These are phyloP conservation scores for Oemleria cerasiformis DNA, from an alignment of 306 rosid genomes.

Conservation along the genomic window DNA sequence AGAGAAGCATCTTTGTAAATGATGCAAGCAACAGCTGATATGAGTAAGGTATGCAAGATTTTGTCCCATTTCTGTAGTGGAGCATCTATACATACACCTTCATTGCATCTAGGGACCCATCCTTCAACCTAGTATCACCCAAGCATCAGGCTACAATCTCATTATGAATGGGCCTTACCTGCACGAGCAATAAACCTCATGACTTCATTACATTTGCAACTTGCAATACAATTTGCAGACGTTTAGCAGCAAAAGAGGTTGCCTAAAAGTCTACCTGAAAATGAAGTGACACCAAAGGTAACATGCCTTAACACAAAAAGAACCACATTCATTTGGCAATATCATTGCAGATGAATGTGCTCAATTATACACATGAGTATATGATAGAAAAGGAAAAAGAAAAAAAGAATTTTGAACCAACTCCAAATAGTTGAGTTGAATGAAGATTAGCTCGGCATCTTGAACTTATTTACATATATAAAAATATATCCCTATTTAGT, in stretches of 20 bases:
- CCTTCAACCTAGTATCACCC: neutral
- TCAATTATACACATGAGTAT: neutral
- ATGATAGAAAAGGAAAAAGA: too few species aligned
- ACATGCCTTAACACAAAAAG: neutral
- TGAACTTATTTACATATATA: neutral
- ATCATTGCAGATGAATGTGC: neutral
- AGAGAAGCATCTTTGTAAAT: constrained; percentile 9
- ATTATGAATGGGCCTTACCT: constrained; percentile 9
- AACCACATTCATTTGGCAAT: neutral
- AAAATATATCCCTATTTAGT: neutral
- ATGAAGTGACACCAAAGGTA: neutral
- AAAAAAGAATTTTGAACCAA: too few species aligned
- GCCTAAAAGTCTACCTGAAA: neutral
- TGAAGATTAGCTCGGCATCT: neutral
- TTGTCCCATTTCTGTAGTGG: neutral
- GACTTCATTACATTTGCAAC: constrained; percentile 1
- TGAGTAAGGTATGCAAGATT: neutral
- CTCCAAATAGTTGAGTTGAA: neutral
- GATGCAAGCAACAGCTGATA: neutral
- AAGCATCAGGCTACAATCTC: neutral
- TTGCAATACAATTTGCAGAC: neutral
- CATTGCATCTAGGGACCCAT: neutral
- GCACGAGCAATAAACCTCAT: neutral
- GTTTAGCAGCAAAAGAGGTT: neutral
- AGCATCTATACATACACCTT: neutral